phyloP scores from a whole-genome alignment of 371 early-diverging fungal species.

The Saksenaea vasiformis region DNA sequence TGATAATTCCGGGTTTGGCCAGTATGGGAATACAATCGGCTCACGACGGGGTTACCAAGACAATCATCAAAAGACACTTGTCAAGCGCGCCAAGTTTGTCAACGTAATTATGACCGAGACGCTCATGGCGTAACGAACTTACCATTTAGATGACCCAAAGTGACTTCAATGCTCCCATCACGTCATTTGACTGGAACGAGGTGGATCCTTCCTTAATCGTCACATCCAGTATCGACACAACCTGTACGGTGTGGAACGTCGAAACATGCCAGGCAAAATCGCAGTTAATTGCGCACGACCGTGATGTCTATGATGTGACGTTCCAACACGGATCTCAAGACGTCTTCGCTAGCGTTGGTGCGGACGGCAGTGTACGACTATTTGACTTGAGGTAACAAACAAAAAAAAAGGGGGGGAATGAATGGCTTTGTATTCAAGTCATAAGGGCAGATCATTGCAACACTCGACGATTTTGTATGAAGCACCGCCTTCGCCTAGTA shows the following conservation, averaged over 20 bases:
- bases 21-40: constrained; percentile 45
- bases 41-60: constrained; percentile 16
- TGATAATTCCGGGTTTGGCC: constrained; percentile 44
- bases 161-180: constrained; percentile 84
- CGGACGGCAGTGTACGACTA: constrained; percentile 95
- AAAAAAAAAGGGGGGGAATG: neutral
- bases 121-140: neutral
- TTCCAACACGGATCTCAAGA: constrained; percentile 84
- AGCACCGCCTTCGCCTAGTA: constrained; percentile 62
- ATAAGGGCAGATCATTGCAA: constrained; percentile 68
- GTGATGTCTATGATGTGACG: constrained; percentile 95
- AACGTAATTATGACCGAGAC: constrained; percentile 50
- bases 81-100: constrained; percentile 54
- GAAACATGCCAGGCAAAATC: constrained; percentile 93
- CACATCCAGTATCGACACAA: constrained; percentile 94
- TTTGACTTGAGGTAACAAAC: constrained; percentile 83
- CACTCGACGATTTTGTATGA: constrained; percentile 98
- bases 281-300: constrained; percentile 97
- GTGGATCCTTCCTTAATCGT: constrained; percentile 82
- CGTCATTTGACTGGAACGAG: constrained; percentile 97
- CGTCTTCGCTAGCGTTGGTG: constrained; percentile 96
- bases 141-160: constrained; percentile 56
- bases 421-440: constrained; percentile 1
- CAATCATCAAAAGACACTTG: constrained; percentile 15
- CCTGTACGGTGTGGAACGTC: constrained; percentile 98